These are phyloP conservation scores for Metarhizium anisopliae DNA, from an alignment of 2,329 filamentous ascomycete species.

Conservation along the genomic window DNA sequence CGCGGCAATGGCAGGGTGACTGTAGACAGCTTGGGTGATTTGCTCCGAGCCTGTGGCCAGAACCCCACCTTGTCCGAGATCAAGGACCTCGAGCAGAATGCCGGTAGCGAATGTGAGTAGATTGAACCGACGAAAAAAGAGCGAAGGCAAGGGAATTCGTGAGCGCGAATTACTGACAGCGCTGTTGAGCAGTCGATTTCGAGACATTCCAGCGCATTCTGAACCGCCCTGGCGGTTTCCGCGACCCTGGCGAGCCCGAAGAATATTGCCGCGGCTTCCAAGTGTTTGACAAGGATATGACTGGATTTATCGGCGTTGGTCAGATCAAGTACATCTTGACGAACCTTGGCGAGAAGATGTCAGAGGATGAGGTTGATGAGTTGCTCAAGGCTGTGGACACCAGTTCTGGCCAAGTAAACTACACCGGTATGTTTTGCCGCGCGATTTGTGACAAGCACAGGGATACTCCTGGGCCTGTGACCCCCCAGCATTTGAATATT, in stretches of 20 bases:
- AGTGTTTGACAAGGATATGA: conserved; percentile 99
- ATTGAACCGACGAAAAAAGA: neutral
- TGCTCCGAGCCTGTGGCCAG: conserved; percentile 93
- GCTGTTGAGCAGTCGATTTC: conserved; percentile 70
- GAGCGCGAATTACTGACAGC: neutral
- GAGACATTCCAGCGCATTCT: conserved; percentile 95
- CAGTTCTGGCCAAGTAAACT: conserved; percentile 93
- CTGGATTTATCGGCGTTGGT: conserved; percentile 93
- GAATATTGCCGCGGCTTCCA: conserved; percentile 99
- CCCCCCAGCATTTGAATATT: neutral
- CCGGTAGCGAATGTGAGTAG: conserved; percentile 82
- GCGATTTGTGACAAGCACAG: neutral
- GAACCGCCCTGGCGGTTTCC: conserved; percentile 95
- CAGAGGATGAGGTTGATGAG: conserved; percentile 97
- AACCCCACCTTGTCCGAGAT: conserved; percentile 96
- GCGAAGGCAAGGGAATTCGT: too few species aligned
- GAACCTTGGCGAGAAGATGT: conserved; percentile 98
- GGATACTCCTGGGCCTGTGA: neutral
- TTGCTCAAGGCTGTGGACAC: conserved; percentile 97
- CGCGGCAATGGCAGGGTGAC: conserved; percentile 90
- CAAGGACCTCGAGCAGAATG: conserved; percentile 78
- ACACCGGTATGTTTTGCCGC: conserved; percentile 59
- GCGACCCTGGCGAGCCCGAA: conserved; percentile 93
- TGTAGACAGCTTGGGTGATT: conserved; percentile 79
- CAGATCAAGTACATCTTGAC: conserved; percentile 98